Base-by-base conservation (phyloP, 129 eudicot species). In the Deinandra increscens region DNA sequence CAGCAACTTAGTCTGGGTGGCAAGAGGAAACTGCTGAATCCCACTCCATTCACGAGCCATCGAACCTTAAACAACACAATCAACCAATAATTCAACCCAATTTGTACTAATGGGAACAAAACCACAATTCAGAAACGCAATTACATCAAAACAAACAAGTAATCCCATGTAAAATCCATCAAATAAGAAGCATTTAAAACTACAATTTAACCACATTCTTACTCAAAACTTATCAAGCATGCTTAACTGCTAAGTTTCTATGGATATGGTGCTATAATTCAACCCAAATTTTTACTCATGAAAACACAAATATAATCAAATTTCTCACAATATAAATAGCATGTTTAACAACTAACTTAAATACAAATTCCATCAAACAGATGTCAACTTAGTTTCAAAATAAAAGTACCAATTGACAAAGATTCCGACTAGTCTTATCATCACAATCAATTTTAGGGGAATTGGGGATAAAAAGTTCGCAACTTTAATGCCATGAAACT, bases 11-110 rank as follows among this genome's bases (percentile, higher is more conserved):
- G 84, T 82, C 76, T 85, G 92, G 23, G 97, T 93, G 26, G 95
- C 95, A 38, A 88, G 78, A 75, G 98, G 97, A 81, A 93, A 89
- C 76, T 86, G 90, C 78, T 93, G 96, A 71, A 93, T 81, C 63
- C 92, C 91, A 70, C 71, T 79, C 98, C 98, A 93, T 74, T 93
- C 98, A 71, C 88, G 87, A 7, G 93, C 90, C 97, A 91, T 91
- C 13, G 79, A 64, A 67, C 44, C 80, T 70, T 42, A 19, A 4
- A 61, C 45, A 46, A 34, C 41, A 23, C 17, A 55, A 55, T 75
- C 26, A 66, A 55, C 23, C 64, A 12, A 12, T 53, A 51, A 51
- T 9, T 31, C 45, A 73, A 65, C 66, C 66, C n/a, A 59, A 19
- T 48, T 20, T 43, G 36, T 55, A 55, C 34, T 55, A 36, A 1